Conservation (phyloP, 202 grass and related monocot species). For the Setaria italica region DNA sequence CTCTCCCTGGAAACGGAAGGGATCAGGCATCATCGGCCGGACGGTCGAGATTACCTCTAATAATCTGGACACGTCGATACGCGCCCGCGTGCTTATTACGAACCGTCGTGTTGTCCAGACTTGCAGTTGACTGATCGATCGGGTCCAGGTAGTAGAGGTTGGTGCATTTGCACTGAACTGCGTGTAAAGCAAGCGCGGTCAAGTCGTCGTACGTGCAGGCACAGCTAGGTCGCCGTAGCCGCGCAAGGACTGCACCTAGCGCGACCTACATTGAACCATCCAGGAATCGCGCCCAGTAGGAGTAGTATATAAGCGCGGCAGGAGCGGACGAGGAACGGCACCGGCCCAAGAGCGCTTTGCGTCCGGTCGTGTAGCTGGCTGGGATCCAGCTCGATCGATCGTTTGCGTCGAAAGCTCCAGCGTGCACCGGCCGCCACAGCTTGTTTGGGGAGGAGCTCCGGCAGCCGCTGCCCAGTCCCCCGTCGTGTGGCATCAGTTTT, state of each 20-base stretch:
- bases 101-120: background rate
- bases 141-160: background rate
- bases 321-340: background rate
- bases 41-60: conserved; percentile 6
- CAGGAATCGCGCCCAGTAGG: background rate
- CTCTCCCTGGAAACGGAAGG: background rate
- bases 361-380: background rate
- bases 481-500: too few relatives aligned
- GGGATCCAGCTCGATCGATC: background rate
- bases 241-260: background rate
- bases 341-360: background rate
- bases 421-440: too few relatives aligned
- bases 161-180: conserved; percentile 15
- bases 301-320: background rate
- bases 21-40: background rate
- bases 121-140: conserved; percentile 12
- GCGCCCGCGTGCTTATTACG: too few relatives aligned
- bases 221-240: conserved; percentile 10
- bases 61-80: too few relatives aligned
- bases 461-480: too few relatives aligned
- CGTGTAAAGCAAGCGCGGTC: conserved; percentile 24
- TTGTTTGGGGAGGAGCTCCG: too few relatives aligned
- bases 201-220: conserved; percentile 26
- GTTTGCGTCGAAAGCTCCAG: too few relatives aligned
- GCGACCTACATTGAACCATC: conserved; percentile 21